Conservation (phyloP, 306 rosid genomes). For the Pyrus pyrifolia region DNA sequence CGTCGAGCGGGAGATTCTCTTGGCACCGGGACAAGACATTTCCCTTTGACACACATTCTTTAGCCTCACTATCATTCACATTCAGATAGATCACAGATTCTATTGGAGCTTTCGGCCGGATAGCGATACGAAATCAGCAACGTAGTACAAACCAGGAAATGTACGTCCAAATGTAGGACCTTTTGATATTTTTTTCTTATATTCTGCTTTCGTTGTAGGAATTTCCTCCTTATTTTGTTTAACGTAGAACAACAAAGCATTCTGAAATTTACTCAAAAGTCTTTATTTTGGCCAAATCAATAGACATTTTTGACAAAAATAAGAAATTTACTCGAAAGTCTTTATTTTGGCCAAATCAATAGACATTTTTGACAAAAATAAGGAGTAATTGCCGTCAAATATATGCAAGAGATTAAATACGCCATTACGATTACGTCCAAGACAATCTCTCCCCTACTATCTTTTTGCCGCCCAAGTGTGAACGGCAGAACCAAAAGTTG, state of each 20-base stretch:
- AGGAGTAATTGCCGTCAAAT: neutral
- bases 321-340: neutral
- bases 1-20: conserved; percentile 53
- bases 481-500: neutral
- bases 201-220: neutral
- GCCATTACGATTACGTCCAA: neutral
- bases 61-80: neutral
- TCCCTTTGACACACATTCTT: neutral
- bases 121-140: neutral
- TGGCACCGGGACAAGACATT: conserved; percentile 6
- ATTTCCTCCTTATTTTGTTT: neutral
- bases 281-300: neutral
- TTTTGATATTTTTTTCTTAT: neutral
- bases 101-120: neutral
- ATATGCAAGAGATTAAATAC: neutral
- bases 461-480: neutral
- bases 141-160: too few species aligned
- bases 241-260: neutral
- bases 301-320: neutral
- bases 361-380: neutral
- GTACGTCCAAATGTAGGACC: too few species aligned
- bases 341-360: neutral
- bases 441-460: neutral
- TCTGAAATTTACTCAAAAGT: too few species aligned
- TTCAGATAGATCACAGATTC: neutral